Conservation (phyloP, 2,329 filamentous ascomycete species). For the Aspergillus clavatus region DNA sequence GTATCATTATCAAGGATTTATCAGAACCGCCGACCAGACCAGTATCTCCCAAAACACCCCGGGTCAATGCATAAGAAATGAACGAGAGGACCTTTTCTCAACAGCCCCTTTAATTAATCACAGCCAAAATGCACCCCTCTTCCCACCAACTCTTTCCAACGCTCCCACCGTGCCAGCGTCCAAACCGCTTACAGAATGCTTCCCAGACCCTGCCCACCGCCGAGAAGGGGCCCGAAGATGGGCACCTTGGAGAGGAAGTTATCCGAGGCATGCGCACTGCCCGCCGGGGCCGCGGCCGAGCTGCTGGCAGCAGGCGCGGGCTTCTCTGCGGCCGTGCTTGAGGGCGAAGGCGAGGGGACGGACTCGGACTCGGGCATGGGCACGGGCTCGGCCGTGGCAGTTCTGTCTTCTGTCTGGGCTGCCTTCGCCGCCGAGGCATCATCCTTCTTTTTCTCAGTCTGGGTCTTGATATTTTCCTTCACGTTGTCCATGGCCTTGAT, state of each 20-base stretch:
- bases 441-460: not conserved
- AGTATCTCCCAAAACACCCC: not conserved
- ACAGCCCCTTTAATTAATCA: not conserved
- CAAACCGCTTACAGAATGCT: not conserved
- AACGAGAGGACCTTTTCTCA: not conserved
- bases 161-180: no score
- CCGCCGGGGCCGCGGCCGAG: not conserved
- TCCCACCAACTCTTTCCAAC: no score
- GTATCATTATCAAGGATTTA: no score
- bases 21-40: no score
- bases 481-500: not conserved
- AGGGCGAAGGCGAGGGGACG: no score
- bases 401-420: not conserved
- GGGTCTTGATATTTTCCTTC: no score
- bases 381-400: not conserved
- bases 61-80: not conserved
- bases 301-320: not conserved
- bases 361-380: no score
- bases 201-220: not conserved
- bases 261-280: not conserved
- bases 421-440: not conserved
- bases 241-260: slow-evolving; percentile 20
- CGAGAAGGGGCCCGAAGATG: slow-evolving; percentile 19
- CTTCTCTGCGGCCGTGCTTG: not conserved
- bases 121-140: no score